Percentiles rank a stretch among this genome's conserved stretches.
These are phyloP conservation scores for Xylaria sp. DNA, from an alignment of 2,329 filamentous ascomycete genomes.

Conservation along the genomic window DNA sequence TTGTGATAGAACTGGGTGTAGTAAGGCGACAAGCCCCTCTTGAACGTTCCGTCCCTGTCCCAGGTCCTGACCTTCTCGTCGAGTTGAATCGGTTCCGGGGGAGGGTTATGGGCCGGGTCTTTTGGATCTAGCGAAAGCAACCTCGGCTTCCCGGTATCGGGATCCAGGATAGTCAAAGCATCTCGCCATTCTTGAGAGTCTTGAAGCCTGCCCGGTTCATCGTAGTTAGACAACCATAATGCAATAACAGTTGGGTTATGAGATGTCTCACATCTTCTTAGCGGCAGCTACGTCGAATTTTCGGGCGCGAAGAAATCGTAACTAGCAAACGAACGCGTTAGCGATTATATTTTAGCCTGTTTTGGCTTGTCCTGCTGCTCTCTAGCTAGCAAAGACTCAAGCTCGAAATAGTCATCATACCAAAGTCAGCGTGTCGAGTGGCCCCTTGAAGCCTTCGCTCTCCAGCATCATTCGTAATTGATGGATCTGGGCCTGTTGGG, in stretches of 20 bases:
- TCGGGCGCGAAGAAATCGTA: slow-evolving; percentile 90
- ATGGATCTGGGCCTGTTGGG: slow-evolving; percentile 87
- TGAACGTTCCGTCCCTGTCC: slow-evolving; percentile 69
- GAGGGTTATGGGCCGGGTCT: slow-evolving; percentile 24
- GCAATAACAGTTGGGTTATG: neutral
- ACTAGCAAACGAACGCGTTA: slow-evolving; percentile 49
- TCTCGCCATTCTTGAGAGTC: slow-evolving; percentile 91
- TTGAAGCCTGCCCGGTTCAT: slow-evolving; percentile 70
- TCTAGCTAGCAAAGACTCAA: no score
- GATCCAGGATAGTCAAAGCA: slow-evolving; percentile 76
- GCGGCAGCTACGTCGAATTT: slow-evolving; percentile 88
- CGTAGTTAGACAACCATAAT: neutral
- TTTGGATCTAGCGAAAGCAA: slow-evolving; percentile 14
- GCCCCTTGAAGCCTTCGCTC: slow-evolving; percentile 77
- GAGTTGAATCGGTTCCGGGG: slow-evolving; percentile 52
- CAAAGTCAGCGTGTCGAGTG: slow-evolving; percentile 91
- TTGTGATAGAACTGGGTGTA: slow-evolving; percentile 99
- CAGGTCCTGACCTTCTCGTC: slow-evolving; percentile 72
- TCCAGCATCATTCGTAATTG: slow-evolving; percentile 88
- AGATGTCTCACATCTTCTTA: slow-evolving; percentile 78
- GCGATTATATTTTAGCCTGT: neutral
- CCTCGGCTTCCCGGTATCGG: neutral
- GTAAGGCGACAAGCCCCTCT: slow-evolving; percentile 80
- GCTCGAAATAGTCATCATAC: slow-evolving; percentile 51
- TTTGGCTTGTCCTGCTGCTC: neutral